Base-by-base conservation (phyloP, 2,329 filamentous ascomycete genomes). In the Fusarium illudens region DNA sequence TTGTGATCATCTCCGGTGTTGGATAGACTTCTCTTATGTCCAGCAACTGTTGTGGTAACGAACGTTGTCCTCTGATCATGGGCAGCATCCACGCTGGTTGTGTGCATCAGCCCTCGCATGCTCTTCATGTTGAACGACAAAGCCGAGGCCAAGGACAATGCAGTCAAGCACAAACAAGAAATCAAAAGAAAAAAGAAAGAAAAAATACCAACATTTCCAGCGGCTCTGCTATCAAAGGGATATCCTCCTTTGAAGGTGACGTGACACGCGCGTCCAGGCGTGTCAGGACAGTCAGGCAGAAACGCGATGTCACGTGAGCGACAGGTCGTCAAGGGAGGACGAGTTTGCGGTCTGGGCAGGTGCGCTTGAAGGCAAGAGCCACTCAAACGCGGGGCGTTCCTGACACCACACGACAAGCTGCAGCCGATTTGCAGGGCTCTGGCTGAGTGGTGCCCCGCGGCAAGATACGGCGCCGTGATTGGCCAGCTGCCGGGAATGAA, bases 61-160 rank as follows among this genome's bases (percentile, higher is more conserved):
- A 78, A 78, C 13, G 77, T 77, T 50, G 80, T 79, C 42, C 78
- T 70, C 27, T 75, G 75, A 46, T 77, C 76, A 36, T 79, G 75
- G 19, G 83, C 83, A 49, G 83, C 81, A 56, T 85, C 80, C 30
- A 87, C 77, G 58, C 84, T 86, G 65, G 84, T 86, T 60, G 82
- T 83, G 75, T 87, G 84, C 48, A 81, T 72, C 44, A 81, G 67
- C 52, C 82, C 79, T 62, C 75, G 77, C 75, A 80, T 80, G 70
- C 75, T 76, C 70, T 79, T 75, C 80, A 82, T 82, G 49, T 37
- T 73, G 67, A 61, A 68, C 44, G 58, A 15, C 39, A 46, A 57
- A 48, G n/a, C 34, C 17, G 15, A 55, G n/a, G 12, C 11, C 27
- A 22, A 36, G 22, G 4, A 57, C 22, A 32, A 58, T 22, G 33